Evolutionary conservation across 2,329 filamentous ascomycete genomes (phyloP), one percentile per base, ranked within the genome.

Genomic region (Ophiocordyceps unilateralis): DNA sequence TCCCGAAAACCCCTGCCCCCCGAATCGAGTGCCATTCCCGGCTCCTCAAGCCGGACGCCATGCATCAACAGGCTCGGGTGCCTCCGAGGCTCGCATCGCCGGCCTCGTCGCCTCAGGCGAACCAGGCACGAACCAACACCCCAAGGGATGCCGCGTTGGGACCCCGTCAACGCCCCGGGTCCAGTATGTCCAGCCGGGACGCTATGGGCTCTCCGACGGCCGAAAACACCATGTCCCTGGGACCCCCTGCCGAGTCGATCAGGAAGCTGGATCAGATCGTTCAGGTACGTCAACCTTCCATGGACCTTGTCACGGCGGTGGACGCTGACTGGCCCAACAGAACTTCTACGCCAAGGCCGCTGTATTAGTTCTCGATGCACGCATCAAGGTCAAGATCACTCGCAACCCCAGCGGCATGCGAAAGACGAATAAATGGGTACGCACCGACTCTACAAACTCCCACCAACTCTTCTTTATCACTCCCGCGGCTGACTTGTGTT

Each of bases 291-390:
- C 23, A 26, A 19, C 39, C 24, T 23, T 12, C 30, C 30, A 12
- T 20, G n/a, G 24, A 12, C 9, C 14, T 36, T 24, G 12, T 8
- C 23, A 5, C 11, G 4, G n/a, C n/a, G 21, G 7, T 11, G 10
- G 19, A 4, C 17, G 19, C 28, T 21, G n/a, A 14, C n/a, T 11
- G 8, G 10, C 30, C 24, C 15, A 17, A 23, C 54, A 95, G 87
- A 94, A 95, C 58, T 91, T 93, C 62, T 84, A 88, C 59, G 79
- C 78, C 51, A 96, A 95, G 66, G 81, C 84, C 30, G 85, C 87
- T 34, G 74, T 91, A 42, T 74, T 91, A 41, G 80, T 96, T 43
- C 67, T 93, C 30, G 83, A 88, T 50, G 83, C 88, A 10, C 75
- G 89, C 51, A 78, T 88, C 48, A 76, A 78, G 43, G 70, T 93